A percentile compares a stretch with the other conserved stretches of the same genome.
phyloP scores from a whole-genome alignment of 1,284 basidiomycete genomes.

The Trichosporon asahii region DNA sequence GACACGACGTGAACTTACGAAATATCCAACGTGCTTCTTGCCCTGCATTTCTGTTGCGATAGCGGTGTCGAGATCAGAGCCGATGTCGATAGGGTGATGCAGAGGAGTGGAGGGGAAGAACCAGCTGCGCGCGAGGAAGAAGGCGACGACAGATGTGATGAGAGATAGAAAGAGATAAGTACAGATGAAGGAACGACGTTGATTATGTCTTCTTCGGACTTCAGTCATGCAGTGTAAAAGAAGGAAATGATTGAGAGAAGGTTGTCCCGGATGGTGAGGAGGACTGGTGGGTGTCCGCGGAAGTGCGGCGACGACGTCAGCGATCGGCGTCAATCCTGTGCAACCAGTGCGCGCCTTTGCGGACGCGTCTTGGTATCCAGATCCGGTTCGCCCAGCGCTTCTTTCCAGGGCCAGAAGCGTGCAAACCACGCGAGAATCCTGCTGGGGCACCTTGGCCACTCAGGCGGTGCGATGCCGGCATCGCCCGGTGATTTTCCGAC shows the following conservation, averaged over 20 bases:
- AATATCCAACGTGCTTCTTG: constrained; percentile 38
- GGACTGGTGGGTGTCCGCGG: neutral
- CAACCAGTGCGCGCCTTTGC: too few relatives aligned
- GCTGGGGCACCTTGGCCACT: neutral
- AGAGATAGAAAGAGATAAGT: neutral
- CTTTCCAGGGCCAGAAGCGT: neutral
- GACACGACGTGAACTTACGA: constrained; percentile 26
- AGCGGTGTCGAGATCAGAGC: neutral
- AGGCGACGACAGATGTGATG: neutral
- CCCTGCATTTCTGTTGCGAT: constrained; percentile 17
- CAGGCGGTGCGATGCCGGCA: neutral
- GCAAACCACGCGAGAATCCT: neutral
- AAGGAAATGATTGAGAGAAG: neutral
- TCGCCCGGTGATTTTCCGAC: neutral
- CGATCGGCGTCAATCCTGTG: neutral
- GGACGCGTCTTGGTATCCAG: neutral
- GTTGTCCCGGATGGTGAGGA: neutral
- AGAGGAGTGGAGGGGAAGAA: neutral
- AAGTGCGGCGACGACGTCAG: constrained; percentile 1
- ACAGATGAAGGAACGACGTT: neutral
- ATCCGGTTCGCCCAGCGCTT: neutral
- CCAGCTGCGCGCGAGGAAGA: neutral
- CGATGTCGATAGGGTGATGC: neutral
- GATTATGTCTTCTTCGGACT: neutral
- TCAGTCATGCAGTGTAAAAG: constrained; percentile 5